Base-by-base conservation (phyloP, 108 stramenopile genomes). In the Nitzschia palea region DNA sequence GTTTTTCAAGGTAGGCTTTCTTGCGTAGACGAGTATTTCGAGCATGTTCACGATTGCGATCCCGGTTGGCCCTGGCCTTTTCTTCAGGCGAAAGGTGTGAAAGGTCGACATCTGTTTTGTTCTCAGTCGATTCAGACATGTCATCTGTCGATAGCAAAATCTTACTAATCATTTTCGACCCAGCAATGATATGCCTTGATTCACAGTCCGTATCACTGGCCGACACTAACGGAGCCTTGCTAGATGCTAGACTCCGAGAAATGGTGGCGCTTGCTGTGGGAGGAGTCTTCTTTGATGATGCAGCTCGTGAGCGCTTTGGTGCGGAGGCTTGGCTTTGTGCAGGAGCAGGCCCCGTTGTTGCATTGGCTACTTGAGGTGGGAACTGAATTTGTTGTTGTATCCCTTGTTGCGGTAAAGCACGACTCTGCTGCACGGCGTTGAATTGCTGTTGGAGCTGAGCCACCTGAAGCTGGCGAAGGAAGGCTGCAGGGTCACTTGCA, bases 21-120 rank as follows among this genome's bases (percentile, higher is more conserved):
- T 96, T 96, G 28, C 96, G 82, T 26, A 93, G 75, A 30, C 96
- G 76, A 17, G 96, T 96, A 73, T 96, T 96, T 32, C 91, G 80
- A 27, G 96, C 96, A 72, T 96, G 96, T 58, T 96, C 96, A 40
- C 93, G 73, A 65, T 96, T 96, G n/a, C 96, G 80, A 66, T 97
- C 96, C n/a, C 96, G 86, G 62, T 92, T 89, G 17, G 71, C 71
- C 44, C 71, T 67, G 52, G 83, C 72, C 37, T 77, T 77, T 58
- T 94, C 85, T 68, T 90, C 89, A 4, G 74, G 71, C 20, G 71
- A 79, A 60, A 84, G 55, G 47, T 73, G 60, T 29, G 67, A 75
- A 33, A 26, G 73, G 43, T 83, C 83, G 54, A 76, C 55, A 22
- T 63, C 76, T 25, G 44, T 31, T 36, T 65, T 6, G 12, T 40